These are phyloP conservation scores for Pseudogymnoascus sp. DNA, from an alignment of 2,329 filamentous ascomycete genomes.

Conservation along the genomic window DNA sequence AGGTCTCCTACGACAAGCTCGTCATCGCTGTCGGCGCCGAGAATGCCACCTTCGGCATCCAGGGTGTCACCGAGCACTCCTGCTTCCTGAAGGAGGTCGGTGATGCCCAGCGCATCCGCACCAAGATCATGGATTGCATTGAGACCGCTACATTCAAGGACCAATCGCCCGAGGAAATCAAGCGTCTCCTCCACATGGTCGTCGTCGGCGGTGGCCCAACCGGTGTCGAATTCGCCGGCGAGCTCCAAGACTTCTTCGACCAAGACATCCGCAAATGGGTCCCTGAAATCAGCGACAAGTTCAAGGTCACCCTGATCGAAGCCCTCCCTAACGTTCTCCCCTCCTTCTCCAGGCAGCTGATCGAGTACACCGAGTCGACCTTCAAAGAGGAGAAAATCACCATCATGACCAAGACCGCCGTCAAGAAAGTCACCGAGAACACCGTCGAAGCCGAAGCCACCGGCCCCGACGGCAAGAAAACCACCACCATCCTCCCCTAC, in stretches of 20 bases:
- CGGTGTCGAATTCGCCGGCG: conserved; percentile 95
- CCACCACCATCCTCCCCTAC: conserved; percentile 74
- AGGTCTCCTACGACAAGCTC: conserved; percentile 96
- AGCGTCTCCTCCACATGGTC: conserved; percentile 96
- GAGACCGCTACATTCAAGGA: conserved; percentile 98
- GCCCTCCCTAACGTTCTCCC: conserved; percentile 92
- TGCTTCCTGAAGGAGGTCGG: conserved; percentile 98
- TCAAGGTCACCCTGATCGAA: conserved; percentile 96
- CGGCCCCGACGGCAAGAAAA: conserved; percentile 76
- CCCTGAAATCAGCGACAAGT: conserved; percentile 87
- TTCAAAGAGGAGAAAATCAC: conserved; percentile 98
- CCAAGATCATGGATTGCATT: conserved; percentile 99
- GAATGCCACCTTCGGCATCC: conserved; percentile 97
- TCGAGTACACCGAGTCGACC: conserved; percentile 98
- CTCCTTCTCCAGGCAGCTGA: conserved; percentile 98
- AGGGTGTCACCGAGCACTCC: conserved; percentile 86
- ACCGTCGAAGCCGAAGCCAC: conserved; percentile 83
- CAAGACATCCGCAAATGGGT: conserved; percentile 97
- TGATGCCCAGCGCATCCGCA: conserved; percentile 92
- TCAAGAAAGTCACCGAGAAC: conserved; percentile 92
- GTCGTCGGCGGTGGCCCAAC: conserved; percentile 89
- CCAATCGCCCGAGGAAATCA: conserved; percentile 76
- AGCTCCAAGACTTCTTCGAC: conserved; percentile 98
- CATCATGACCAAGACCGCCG: conserved; percentile 97
- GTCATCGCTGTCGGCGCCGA: conserved; percentile 95